Evolutionary conservation across 148 eudicot species (phyloP).

Genomic region (Arctostaphylos glauca): DNA sequence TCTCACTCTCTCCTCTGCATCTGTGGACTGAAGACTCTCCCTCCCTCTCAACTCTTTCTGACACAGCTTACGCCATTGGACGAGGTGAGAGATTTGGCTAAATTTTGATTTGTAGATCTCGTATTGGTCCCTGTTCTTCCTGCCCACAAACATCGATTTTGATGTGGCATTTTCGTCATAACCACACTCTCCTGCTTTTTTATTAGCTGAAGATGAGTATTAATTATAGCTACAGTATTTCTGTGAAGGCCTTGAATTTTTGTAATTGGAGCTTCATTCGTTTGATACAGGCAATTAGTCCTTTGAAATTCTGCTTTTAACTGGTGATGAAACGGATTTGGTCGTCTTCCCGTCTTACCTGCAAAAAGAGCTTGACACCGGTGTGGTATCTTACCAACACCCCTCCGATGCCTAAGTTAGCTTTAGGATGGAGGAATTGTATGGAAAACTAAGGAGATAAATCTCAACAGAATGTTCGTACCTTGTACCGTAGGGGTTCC

Average conservation of each 20-base stretch:
- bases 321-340: no score
- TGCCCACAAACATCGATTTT: not conserved
- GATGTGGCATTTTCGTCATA: not conserved
- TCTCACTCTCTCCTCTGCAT: not conserved
- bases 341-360: no score
- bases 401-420: no score
- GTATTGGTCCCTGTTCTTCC: not conserved
- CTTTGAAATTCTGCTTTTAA: not conserved
- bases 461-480: no score
- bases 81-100: conserved; percentile 7
- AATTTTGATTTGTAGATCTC: not conserved
- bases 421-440: no score
- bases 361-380: no score
- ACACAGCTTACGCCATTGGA: not conserved
- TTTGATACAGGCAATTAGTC: not conserved
- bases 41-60: not conserved
- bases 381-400: no score
- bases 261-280: not conserved
- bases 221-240: not conserved
- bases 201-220: not conserved
- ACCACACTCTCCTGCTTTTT: not conserved
- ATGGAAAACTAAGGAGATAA: no score
- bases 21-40: not conserved
- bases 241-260: not conserved
- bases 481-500: no score